Percentiles rank a stretch among this genome's conserved stretches.
Conservation (phyloP, 495 filamentous ascomycete genomes). For the Filosporella fistucella region DNA sequence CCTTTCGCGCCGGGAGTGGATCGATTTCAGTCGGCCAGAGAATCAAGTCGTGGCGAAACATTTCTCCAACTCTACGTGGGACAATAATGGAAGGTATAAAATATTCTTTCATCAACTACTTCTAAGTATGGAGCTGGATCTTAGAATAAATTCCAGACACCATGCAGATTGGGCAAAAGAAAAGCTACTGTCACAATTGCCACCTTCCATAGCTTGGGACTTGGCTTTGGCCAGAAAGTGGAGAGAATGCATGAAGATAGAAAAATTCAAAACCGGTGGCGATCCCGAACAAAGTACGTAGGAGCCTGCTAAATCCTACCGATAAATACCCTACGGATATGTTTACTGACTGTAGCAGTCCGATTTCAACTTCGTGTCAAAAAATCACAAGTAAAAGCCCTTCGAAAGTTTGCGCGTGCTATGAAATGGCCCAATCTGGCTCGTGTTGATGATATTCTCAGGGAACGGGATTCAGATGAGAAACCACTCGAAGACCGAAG, state of each 20-base stretch:
- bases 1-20: constrained; percentile 57
- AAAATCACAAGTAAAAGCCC: constrained; percentile 56
- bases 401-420: constrained; percentile 59
- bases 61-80: constrained; percentile 42
- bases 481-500: constrained; percentile 53
- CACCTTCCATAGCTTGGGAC: constrained; percentile 64
- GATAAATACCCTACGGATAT: too few species aligned
- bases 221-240: constrained; percentile 63
- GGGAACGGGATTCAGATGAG: constrained; percentile 46
- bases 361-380: constrained; percentile 53
- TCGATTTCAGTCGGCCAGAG: constrained; percentile 58
- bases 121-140: constrained; percentile 61
- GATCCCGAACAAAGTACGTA: constrained; percentile 37
- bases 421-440: constrained; percentile 72
- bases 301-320: neutral
- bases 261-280: constrained; percentile 30
- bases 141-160: constrained; percentile 51
- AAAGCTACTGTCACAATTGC: constrained; percentile 51
- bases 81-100: constrained; percentile 39
- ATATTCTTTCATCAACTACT: constrained; percentile 69
- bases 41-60: constrained; percentile 65
- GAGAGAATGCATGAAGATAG: constrained; percentile 61
- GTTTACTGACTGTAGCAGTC: constrained; percentile 28
- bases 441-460: constrained; percentile 53
- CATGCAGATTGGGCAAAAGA: constrained; percentile 50